Base-by-base conservation (phyloP, 768 basidiomycete genomes). In the Cytidiella melzeri region DNA sequence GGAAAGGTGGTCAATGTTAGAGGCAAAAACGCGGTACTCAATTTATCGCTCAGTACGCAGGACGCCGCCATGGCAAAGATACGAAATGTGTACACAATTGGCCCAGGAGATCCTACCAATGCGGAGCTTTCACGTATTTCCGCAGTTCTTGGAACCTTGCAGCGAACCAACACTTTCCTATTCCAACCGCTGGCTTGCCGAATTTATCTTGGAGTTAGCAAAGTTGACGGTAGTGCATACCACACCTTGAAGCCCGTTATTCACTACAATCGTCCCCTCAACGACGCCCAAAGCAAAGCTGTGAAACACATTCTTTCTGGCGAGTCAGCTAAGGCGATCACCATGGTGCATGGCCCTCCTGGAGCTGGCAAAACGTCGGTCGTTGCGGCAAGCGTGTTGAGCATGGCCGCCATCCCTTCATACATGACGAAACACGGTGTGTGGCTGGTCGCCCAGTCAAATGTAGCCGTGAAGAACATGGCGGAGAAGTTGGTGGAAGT, bases 391-490 rank as follows among this genome's bases (percentile, higher is more conserved):
- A 54, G 61, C 4, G 65, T 67, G 1, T 45, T 49, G 1, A 69
- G 67, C 15, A 20, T 61, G 10, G 11, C 55, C 41, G 41, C 39
- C 1, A 45, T 47, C 15, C 55, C 50, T 11, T 19, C 21, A 6
- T 49, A 49, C 4, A 60, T 36, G 13, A 18, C 20, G 6, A 45
- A 53, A 5, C 57, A 34, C 15, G 30, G 30, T 7, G 57, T 73
- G 9, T 76, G 71, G 68, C 53, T 77, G 24, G 60, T 69, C 24
- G 73, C 75, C 0, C 76, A 76, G 23, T 75, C 74, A 0, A 77
- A 76, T 37, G 72, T 76, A 27, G 75, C 72, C 0, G 75, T 76
- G 18, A 77, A 77, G 55, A 76, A 76, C 48, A 75, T 76, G n/a
- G 74, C 74, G 0, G 71, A 75, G 51, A 76, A 71, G 41, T 61